A percentile compares a stretch with the other conserved stretches of the same genome.
Conservation (phyloP, 768 basidiomycete genomes). For the Mycena crocata region DNA sequence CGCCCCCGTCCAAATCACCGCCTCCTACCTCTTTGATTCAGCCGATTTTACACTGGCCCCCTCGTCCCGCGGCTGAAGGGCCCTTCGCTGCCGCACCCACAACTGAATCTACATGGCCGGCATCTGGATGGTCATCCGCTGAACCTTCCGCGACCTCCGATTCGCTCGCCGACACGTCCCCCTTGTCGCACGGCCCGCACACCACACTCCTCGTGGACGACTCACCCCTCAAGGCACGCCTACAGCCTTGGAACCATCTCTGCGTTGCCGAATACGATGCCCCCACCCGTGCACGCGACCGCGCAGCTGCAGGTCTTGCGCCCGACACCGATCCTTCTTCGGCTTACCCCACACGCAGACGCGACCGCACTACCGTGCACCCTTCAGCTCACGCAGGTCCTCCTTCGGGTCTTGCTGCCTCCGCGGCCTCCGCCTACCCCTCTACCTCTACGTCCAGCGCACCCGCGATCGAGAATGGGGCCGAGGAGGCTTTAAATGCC, state of each 20-base stretch:
- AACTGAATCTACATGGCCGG: background rate
- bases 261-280: slow-evolving; percentile 77
- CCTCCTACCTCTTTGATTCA: background rate
- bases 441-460: too few species aligned
- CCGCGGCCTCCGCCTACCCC: too few species aligned
- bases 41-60: background rate
- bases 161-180: background rate
- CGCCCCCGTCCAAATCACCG: background rate
- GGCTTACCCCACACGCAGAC: background rate
- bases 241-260: slow-evolving; percentile 87
- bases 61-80: background rate
- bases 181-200: slow-evolving; percentile 10
- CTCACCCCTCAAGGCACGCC: slow-evolving; percentile 64
- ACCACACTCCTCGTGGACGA: slow-evolving; percentile 55
- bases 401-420: too few species aligned
- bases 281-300: slow-evolving; percentile 48
- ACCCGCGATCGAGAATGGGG: slow-evolving; percentile 11
- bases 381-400: too few species aligned
- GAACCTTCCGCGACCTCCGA: background rate
- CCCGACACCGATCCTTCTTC: background rate
- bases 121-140: background rate
- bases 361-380: slow-evolving; percentile 16
- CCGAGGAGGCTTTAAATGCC: background rate
- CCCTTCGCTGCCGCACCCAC: background rate
- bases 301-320: slow-evolving; percentile 9